Base-by-base conservation (phyloP, 352 stramenopile species). In the Phytophthora melonis region DNA sequence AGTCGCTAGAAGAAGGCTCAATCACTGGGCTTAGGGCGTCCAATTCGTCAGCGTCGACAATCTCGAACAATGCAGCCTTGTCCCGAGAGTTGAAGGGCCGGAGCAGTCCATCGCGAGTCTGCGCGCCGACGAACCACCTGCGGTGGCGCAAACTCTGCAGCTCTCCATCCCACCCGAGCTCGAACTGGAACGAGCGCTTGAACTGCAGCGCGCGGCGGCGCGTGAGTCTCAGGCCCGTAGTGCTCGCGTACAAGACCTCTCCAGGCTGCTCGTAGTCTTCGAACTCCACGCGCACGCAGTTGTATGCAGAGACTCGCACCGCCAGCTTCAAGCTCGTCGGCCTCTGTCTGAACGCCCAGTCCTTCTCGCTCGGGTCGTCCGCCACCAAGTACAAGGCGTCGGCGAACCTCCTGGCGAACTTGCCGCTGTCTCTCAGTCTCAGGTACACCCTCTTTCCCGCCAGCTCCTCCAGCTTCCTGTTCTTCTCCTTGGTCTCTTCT, bases 121-220 rank as follows among this genome's bases (percentile, higher is more conserved):
- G 85, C 5, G 81, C 83, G 47, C 87, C 87, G 27, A 94, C 67
- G 60, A 91, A 92, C 87, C 87, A 94, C 7, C 86, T 80, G 5
- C 85, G 82, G 47, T 91, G 76, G 14, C 87, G 80, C 0, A 87
- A 75, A 59, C 85, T 92, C 68, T 92, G 84, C n/a, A 93, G 70
- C 77, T 92, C 84, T 55, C 84, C 83, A 36, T 88, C 78, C 82
- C 82, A 92, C n/a, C 76, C 73, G 21, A 84, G 77, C 58, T 93
- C 84, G 49, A 93, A 93, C 53, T 85, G 79, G 65, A 93, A 93
- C 58, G 78, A 73, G 52, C 78, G 80, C 64, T 89, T 87, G 21
- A 86, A 83, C 57, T 92, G 87, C 78, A 85, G 86, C 52, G 82
- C 65, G 0, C 75, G 76, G 3, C 72, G 68, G 25, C 63, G 60